A percentile compares a stretch with the other conserved stretches of the same genome.
These are phyloP conservation scores for Sphaerosporella brunnea DNA, from an alignment of 495 filamentous ascomycete species.

Conservation along the genomic window DNA sequence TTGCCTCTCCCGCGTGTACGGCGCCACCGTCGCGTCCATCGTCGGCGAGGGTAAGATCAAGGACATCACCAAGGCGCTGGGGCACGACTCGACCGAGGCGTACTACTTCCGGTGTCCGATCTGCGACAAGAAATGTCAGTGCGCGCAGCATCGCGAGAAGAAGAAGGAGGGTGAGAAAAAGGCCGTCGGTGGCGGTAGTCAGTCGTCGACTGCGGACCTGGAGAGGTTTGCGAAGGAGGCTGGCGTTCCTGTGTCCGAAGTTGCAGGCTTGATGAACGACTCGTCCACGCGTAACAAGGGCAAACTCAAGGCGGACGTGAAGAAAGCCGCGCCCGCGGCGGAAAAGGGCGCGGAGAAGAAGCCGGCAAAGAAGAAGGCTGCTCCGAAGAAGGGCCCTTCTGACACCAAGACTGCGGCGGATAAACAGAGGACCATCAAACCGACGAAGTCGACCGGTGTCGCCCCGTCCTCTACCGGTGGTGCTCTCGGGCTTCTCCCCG, in stretches of 20 bases:
- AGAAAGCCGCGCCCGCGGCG: background rate
- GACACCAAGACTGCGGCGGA: background rate
- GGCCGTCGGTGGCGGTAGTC: background rate
- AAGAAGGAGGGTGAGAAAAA: slow-evolving; percentile 5
- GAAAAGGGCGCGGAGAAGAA: too few relatives aligned
- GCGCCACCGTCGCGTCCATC: slow-evolving; percentile 8
- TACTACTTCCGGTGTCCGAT: slow-evolving; percentile 19
- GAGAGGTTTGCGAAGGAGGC: slow-evolving; percentile 1
- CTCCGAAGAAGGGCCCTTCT: background rate
- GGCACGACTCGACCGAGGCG: slow-evolving; percentile 13
- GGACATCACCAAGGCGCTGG: slow-evolving; percentile 11
- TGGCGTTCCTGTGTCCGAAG: background rate
- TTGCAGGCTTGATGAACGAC: background rate
- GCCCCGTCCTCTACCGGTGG: too few relatives aligned
- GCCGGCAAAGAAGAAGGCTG: slow-evolving; percentile 1
- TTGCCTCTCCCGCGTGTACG: slow-evolving; percentile 15
- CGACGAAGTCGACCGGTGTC: background rate
- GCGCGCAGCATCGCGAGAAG: slow-evolving; percentile 11
- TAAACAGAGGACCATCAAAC: too few relatives aligned
- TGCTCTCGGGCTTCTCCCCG: background rate
- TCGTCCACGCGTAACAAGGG: background rate
- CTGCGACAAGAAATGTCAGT: slow-evolving; percentile 17
- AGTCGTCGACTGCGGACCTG: background rate
- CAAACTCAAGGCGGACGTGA: background rate
- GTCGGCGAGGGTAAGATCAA: slow-evolving; percentile 8